Evolutionary conservation across 2,329 filamentous ascomycete genomes (phyloP), one percentile per base, ranked within the genome.

Genomic region (Fusarium denticulatum): DNA sequence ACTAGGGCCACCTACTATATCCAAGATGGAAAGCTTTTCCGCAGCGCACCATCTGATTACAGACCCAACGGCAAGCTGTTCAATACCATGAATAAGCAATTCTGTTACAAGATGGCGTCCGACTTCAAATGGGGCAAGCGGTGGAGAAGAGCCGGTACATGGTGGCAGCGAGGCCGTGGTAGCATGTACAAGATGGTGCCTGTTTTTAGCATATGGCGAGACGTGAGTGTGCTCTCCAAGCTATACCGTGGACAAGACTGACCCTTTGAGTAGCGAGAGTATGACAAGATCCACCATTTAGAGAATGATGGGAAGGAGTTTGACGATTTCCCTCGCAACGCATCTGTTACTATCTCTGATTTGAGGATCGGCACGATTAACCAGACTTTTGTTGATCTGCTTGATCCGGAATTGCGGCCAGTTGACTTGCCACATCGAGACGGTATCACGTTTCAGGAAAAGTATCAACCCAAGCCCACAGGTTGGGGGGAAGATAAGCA

Each of bases 1-100:
- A 88, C 91, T 7, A 14, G 34, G 20, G 50, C 26, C 75, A 86
- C 90, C 81, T 92, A 92, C 80, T 86, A 91, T 62, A 30, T 40
- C 20, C 91, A 93, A 81, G 82, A 89, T 80, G 89, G 88, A 71
- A 83, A 58, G 15, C 14, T 55, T 11, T 28, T 18, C 20, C 50
- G 34, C 36, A 55, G 50, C 36, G 20, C 50, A 40, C 34, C 50
- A 9, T 55, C 50, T 14, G 50, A 55, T 15, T 55, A n/a, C 26
- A 55, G 32, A 16, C 34, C 50, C 4, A 55, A 55, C 14, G 36
- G 36, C 22, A 12, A 22, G 15, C 34, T 40, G 26, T 55, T 42
- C 26, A 28, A 28, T 28, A 42, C 50, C 20, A 55, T 55, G 26
- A 40, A 40, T 14, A 55, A 28, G 15, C 3, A 13, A 2, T 40